Percentiles rank a stretch among this genome's conserved stretches.
Conservation (phyloP, 441 rosid genomes). For the Populus hybrid region DNA sequence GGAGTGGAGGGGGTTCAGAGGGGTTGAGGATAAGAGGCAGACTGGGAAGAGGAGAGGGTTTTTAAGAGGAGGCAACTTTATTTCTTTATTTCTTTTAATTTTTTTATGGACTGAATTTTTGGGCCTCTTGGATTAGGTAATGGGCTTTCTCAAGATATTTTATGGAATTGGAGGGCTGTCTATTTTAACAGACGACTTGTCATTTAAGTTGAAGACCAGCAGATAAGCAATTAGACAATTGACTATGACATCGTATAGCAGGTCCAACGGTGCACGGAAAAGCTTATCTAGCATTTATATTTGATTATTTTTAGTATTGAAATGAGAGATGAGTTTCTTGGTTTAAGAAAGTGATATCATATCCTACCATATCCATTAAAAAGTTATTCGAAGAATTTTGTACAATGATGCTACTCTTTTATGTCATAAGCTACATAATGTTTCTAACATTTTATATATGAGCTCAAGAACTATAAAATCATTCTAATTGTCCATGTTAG, state of each 20-base stretch:
- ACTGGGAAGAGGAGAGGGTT: slow-evolving; percentile 7
- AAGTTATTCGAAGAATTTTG: rapidly evolving
- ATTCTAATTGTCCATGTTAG: too few species aligned
- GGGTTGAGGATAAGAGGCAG: background rate
- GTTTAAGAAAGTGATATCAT: too few species aligned
- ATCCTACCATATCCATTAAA: rapidly evolving
- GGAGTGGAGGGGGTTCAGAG: background rate
- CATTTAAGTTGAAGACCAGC: background rate
- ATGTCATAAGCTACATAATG: rapidly evolving
- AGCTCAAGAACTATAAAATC: too few species aligned
- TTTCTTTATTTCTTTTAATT: too few species aligned
- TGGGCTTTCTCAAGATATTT: slow-evolving; percentile 13
- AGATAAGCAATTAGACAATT: background rate
- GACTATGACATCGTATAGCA: background rate
- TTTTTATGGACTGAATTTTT: background rate
- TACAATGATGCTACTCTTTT: rapidly evolving
- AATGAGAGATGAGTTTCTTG: too few species aligned
- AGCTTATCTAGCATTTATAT: background rate
- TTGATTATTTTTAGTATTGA: background rate
- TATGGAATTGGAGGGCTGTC: background rate
- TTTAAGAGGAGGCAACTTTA: background rate
- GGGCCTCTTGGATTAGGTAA: slow-evolving; percentile 9
- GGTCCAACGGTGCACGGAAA: background rate
- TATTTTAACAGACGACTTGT: background rate
- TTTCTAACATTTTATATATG: too few species aligned